Evolutionary conservation across 176 grass and related monocot species (phyloP).

Genomic region (Carex littledalei): DNA sequence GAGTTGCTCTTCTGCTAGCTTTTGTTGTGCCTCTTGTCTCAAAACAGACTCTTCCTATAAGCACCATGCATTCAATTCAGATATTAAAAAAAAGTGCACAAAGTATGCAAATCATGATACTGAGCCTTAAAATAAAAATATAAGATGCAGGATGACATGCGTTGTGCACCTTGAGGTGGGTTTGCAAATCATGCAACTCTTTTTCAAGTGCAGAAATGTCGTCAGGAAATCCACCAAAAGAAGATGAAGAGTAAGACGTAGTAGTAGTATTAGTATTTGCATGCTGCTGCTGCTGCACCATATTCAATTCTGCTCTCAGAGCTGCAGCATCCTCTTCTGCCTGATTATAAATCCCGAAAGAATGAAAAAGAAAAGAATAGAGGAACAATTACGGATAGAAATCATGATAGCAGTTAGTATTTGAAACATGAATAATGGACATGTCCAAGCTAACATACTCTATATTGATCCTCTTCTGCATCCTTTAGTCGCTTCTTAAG

Average conservation of each 20-base stretch:
- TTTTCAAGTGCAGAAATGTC: constrained; percentile 65
- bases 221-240: constrained; percentile 39
- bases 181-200: constrained; percentile 84
- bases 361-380: background rate
- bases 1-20: constrained; percentile 63
- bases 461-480: constrained; percentile 95
- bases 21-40: constrained; percentile 73
- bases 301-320: constrained; percentile 87
- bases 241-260: constrained; percentile 45
- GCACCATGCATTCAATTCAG: background rate
- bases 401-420: constrained; percentile 4
- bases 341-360: constrained; percentile 24
- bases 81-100: background rate
- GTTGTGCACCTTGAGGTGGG: constrained; percentile 47
- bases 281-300: constrained; percentile 64
- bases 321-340: constrained; percentile 87
- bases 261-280: constrained; percentile 3
- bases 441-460: constrained; percentile 40
- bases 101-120: background rate
- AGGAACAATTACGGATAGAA: constrained; percentile 8
- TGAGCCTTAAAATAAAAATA: background rate
- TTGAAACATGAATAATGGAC: background rate
- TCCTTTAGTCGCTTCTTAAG: constrained; percentile 91
- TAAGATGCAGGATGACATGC: background rate
- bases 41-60: constrained; percentile 40